A percentile compares a stretch with the other conserved stretches of the same genome.
Evolutionary conservation across 2,329 filamentous ascomycete species (phyloP).

Genomic region (Ophiostoma himal-ulmi): DNA sequence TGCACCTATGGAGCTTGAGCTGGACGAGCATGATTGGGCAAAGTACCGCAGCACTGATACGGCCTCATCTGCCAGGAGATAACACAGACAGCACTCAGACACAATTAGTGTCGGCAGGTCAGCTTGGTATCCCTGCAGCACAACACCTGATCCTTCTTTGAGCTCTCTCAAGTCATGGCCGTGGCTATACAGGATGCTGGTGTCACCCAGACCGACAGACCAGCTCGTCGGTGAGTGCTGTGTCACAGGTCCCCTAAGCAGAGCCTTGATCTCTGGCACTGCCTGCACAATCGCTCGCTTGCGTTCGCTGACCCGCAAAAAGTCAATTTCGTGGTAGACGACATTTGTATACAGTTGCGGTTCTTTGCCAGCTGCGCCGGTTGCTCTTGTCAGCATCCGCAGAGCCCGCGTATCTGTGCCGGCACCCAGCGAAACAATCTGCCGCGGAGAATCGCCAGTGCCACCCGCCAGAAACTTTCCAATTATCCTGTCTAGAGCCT

Average conservation of each 20-base stretch:
- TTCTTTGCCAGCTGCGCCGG: conserved; percentile 26
- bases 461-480: conserved; percentile 55
- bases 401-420: conserved; percentile 90
- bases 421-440: conserved; percentile 88
- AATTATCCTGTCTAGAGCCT: conserved; percentile 73
- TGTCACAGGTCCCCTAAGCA: conserved; percentile 35
- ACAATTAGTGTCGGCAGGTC: conserved; percentile 74
- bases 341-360: conserved; percentile 37
- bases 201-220: conserved; percentile 37
- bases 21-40: conserved; percentile 34
- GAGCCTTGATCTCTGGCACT: conserved; percentile 37
- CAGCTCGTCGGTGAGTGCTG: conserved; percentile 33
- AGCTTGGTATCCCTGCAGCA: conserved; percentile 44
- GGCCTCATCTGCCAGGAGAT: conserved; percentile 64
- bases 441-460: conserved; percentile 39
- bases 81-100: conserved; percentile 94
- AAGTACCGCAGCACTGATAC: conserved; percentile 61
- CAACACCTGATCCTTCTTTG: conserved; percentile 24
- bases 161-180: conserved; percentile 66
- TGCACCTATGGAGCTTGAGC: conserved; percentile 38
- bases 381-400: conserved; percentile 51
- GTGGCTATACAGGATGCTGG: conserved; percentile 50
- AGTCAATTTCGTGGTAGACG: conserved; percentile 90
- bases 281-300: conserved; percentile 56
- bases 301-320: conserved; percentile 62